Evolutionary conservation across 371 early-diverging fungal species (phyloP), one percentile per base, ranked within the genome.

Genomic region (Synchytrium microbalum): DNA sequence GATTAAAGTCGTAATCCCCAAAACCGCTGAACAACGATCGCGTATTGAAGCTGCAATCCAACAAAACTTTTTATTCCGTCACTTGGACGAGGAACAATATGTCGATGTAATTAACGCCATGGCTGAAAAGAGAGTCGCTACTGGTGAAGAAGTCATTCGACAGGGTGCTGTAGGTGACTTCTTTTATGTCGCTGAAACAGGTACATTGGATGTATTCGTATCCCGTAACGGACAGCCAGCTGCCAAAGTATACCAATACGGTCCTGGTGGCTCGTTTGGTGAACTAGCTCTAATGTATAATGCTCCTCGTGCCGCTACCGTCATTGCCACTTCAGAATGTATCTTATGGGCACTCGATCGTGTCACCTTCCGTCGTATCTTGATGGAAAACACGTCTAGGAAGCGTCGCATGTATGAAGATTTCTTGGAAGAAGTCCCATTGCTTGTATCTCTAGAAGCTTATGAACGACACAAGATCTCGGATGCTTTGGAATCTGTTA

Each of bases 281-380:
- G 97, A 98, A 78, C 80, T 98, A 60, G 97, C 98, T 27, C 83
- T 98, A 30, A 95, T 99, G 90, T 96, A 99, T 79, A 94, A 92
- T 70, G 90, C 93, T 24, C 93, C 95, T 2, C 85, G 97, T 58
- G 95, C 97, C 1, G 98, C 99, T 29, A 95, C 97, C 10, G 92
- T 98, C 26, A 78, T 77, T n/a, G 89, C 94, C 14, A 90, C 90
- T 0, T 80, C 82, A 25, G 90, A 91, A 60, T 80, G 86, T 23
- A 86, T 89, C 26, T 84, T 97, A 33, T 98, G 98, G 98, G 96
- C 95, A 2, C 71, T 95, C 59, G 96, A 96, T 75, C 88, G 96
- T 55, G 86, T 94, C 54, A 95, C 96, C 0, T 96, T 96, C 82
- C 86, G 95, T 54, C 78, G 91, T 27, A 92, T 95, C 63, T 72